A percentile compares a stretch with the other conserved stretches of the same genome.
These are phyloP conservation scores for Exophiala sp. DNA, from an alignment of 2,329 filamentous ascomycete genomes.

Conservation along the genomic window DNA sequence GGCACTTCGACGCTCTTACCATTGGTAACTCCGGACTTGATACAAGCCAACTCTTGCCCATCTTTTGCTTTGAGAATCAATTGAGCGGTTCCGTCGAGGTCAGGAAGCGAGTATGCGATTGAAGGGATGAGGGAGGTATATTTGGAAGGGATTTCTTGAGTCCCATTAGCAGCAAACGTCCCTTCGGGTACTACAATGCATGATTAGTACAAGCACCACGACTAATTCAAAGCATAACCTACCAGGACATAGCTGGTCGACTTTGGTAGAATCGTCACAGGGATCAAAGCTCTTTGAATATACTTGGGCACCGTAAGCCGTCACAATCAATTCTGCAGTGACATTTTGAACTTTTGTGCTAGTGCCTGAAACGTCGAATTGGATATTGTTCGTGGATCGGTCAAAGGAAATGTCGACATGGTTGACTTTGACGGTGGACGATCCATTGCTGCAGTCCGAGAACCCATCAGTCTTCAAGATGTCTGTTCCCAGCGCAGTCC, in stretches of 20 bases:
- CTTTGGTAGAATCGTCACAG: constrained; percentile 61
- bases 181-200: constrained; percentile 62
- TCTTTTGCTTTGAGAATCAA: constrained; percentile 64
- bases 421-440: constrained; percentile 61
- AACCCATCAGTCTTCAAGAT: constrained; percentile 77
- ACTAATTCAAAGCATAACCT: constrained; percentile 33
- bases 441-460: constrained; percentile 56
- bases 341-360: constrained; percentile 73
- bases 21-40: constrained; percentile 74
- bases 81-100: constrained; percentile 79
- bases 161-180: constrained; percentile 65
- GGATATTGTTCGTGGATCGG: constrained; percentile 63
- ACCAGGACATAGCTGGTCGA: constrained; percentile 76
- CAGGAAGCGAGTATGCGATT: constrained; percentile 85
- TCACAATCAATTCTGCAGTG: constrained; percentile 66
- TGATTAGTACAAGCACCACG: constrained; percentile 2
- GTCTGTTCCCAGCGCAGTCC: constrained; percentile 55
- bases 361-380: constrained; percentile 74
- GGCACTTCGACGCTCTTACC: constrained; percentile 73
- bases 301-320: constrained; percentile 75
- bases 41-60: constrained; percentile 66
- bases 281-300: constrained; percentile 80
- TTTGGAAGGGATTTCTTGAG: constrained; percentile 62
- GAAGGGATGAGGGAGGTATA: constrained; percentile 71
- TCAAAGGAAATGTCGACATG: constrained; percentile 74